Evolutionary conservation across 306 rosid genomes (phyloP), one percentile per base, ranked within the genome.

Genomic region (Gynostemma pentaphyllum): DNA sequence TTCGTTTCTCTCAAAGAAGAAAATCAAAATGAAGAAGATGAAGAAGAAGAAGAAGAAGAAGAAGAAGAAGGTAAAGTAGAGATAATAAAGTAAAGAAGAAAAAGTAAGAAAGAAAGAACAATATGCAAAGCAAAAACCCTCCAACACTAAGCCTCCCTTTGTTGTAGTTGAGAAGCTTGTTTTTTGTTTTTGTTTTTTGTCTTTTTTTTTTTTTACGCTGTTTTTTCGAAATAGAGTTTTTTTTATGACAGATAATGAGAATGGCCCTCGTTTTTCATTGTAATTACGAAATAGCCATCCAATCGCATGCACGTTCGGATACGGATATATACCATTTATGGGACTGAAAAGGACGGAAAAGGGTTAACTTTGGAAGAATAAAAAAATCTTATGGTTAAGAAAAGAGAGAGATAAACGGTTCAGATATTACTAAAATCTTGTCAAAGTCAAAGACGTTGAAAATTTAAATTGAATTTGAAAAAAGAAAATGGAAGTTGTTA

Each of bases 21-120:
- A 40, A 15, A 69, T 32, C 52, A 71, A 82, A 47, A 68, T 60
- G 74, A 63, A 61, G 68, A 55, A 56, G 55, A 65, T 68, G 42
- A 70, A 73, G 76, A 80, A 47, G 68, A 76, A 53, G 70, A 46
- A 66, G 85, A 72, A n/a, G n/a, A n/a, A n/a, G 39, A 72, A 62
- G 68, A 73, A 76, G 77, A 80, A 51, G 66, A 83, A 77, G 86
- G 86, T 52, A 83, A 78, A 88, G 86, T 51, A 65, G 16, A 75
- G 81, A 72, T 74, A n/a, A 82, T 77, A 80, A 83, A 91, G 89
- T 57, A 75, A 67, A 55, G 19, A n/a, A 72, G 21, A 4, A 60
- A 81, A 81, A 81, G 80, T 48, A 63, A 60, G 50, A 14, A 32
- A 34, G 66, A 68, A 28, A 28, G 73, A 75, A 75, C 70, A 71